Evolutionary conservation across 202 grass and related monocot species (phyloP).

Genomic region (Zoysia matrella): DNA sequence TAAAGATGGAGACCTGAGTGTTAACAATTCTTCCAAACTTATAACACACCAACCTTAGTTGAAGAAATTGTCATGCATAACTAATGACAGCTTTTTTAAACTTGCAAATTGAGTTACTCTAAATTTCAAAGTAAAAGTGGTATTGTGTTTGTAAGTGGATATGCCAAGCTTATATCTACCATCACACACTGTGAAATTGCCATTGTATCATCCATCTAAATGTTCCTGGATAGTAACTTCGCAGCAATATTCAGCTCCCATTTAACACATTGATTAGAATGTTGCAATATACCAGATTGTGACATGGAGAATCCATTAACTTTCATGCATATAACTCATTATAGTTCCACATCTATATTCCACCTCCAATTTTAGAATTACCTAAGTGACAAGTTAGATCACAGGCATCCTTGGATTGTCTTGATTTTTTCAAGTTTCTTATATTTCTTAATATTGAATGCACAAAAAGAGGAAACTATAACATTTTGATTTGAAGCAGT

Average conservation of each 20-base stretch:
- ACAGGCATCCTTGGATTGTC: not conserved
- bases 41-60: not conserved
- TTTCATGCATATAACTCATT: not conserved
- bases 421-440: constrained; percentile 32
- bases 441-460: constrained; percentile 21
- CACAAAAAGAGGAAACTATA: constrained; percentile 37
- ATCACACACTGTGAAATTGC: constrained; percentile 6
- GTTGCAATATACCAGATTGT: not conserved
- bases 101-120: not conserved
- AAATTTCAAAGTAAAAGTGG: constrained; percentile 6
- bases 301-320: constrained; percentile 4
- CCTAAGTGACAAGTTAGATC: constrained; percentile 3
- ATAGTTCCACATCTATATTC: not conserved
- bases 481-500: constrained; percentile 56
- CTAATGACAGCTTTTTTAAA: not conserved
- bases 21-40: not conserved
- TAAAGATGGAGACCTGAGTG: not conserved
- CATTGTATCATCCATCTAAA: not conserved
- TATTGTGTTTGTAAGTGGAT: constrained; percentile 18
- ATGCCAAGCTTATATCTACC: not conserved
- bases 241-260: not conserved
- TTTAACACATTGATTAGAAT: not conserved
- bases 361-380: constrained; percentile 2
- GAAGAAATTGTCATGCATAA: constrained; percentile 12
- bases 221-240: constrained; percentile 7